Base-by-base conservation (phyloP, 768 basidiomycete species). In the Lyophyllum decastes region DNA sequence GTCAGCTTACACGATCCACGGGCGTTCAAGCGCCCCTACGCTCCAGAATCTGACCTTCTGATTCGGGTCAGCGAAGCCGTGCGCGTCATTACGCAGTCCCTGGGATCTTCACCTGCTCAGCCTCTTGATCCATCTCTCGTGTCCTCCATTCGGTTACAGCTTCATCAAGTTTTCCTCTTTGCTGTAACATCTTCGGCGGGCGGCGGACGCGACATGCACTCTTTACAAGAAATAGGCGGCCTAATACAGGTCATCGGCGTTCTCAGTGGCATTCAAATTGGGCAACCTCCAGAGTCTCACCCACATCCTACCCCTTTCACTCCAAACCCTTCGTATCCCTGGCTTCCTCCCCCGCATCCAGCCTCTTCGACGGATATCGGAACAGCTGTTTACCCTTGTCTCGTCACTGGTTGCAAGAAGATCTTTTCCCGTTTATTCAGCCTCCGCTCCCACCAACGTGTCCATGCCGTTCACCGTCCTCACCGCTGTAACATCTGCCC, bases 161-260 rank as follows among this genome's bases (percentile, higher is more conserved):
- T 92, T 14, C 89, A 92, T 60, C 89, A 91, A 61, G 76, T 91
- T 10, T 92, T 91, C 67, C 76, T 91, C 26, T 93, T 92, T 67
- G 83, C 87, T 1, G 85, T 90, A 57, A 92, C 88, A 11, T 89
- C 86, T 34, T 85, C 85, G 12, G 71, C 82, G 6, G 71, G 74
- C 25, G 79, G 78, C 25, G 85, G 82, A 27, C 73, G 71, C 48
- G 80, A 81, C 51, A 83, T 81, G 74, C 80, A 82, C 55, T 75
- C 78, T 0, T 72, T 92, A 1, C 89, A 90, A 67, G 90, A 93
- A 70, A 82, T 92, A 40, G 83, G 86, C 43, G 89, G 88, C n/a
- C 78, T 93, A 52, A 89, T 92, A 55, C 90, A 92, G 64, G 88
- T 92, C 61, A 80, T 93, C 44, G 90, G 90, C 19, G 87, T 92